Evolutionary conservation across 2,329 filamentous ascomycete genomes (phyloP), one percentile per base, ranked within the genome.

Genomic region (Fusarium heterosporum): DNA sequence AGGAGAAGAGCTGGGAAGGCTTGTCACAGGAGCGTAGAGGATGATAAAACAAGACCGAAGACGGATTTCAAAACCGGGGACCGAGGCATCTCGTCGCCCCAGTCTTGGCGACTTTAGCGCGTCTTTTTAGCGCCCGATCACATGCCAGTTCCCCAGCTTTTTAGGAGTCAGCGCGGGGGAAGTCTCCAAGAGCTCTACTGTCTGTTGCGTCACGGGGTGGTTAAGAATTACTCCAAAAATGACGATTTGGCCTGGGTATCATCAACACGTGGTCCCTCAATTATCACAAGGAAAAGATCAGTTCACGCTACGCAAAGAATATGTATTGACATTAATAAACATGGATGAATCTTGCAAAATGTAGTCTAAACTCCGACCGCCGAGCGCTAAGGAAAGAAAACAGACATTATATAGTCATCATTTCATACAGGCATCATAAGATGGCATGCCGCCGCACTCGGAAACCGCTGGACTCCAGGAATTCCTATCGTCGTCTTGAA

Each of bases 71-170:
- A 61, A 64, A 54, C 64, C 73, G 72, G 74, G 75, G 74, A 70
- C 75, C 75, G 75, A 77, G 75, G 75, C 75, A 77, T 73, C 72
- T 75, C 56, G 59, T 57, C 48, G 69, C 66, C 64, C 64, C 60
- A 53, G 69, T 46, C 64, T 68, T 68, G 66, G 71, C 70, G 34
- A 47, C 47, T 49, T 57, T 72, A 70, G 74, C 64, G 73, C 26
- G 34, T 48, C 64, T 36, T 38, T 34, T 34, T 62, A 62, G 59
- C 60, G 48, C 49, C 38, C 22, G 42, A 73, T 76, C 74, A 76
- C 74, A 76, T 76, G 75, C 65, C 43, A 70, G 52, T 55, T 67
- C 71, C 70, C 72, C 72, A 72, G 67, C 69, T 72, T 73, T 70
- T 34, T 30, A 17, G 30, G 8, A n/a, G 17, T 16, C 48, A 61